Conservation (phyloP, 23 red algal genomes). For the Chondrus crispus region DNA sequence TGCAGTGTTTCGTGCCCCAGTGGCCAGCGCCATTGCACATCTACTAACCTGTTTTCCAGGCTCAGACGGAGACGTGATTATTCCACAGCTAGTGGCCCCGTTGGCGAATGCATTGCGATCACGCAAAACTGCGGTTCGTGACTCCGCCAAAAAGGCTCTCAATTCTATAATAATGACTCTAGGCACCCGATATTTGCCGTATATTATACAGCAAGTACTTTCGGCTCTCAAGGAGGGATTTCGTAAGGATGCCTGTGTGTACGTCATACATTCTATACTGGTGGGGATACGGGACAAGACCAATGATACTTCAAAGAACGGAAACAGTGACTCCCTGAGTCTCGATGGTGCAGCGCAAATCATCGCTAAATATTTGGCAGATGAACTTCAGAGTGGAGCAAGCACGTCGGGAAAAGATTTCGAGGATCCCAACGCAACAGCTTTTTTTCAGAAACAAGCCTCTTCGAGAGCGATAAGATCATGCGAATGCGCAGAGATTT, state of each 20-base stretch:
- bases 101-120: constrained; percentile 59
- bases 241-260: constrained; percentile 38
- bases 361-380: constrained; percentile 19
- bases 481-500: constrained; percentile 24
- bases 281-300: constrained; percentile 19
- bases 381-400: constrained; percentile 42
- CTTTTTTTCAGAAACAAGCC: constrained; percentile 24
- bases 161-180: constrained; percentile 38
- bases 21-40: constrained; percentile 45
- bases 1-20: constrained; percentile 41
- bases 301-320: not conserved
- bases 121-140: constrained; percentile 40
- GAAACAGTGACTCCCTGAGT: not conserved
- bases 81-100: constrained; percentile 41
- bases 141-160: constrained; percentile 58
- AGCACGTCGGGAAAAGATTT: constrained; percentile 21
- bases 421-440: constrained; percentile 57
- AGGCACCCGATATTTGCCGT: constrained; percentile 53
- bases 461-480: constrained; percentile 41
- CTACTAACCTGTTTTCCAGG: constrained; percentile 33
- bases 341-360: constrained; percentile 20
- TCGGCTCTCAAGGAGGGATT: constrained; percentile 39
- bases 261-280: constrained; percentile 45
- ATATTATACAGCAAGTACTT: constrained; percentile 49
- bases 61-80: not conserved